phyloP scores from a whole-genome alignment of 108 stramenopile species.

The Thalassiosira profunda region DNA sequence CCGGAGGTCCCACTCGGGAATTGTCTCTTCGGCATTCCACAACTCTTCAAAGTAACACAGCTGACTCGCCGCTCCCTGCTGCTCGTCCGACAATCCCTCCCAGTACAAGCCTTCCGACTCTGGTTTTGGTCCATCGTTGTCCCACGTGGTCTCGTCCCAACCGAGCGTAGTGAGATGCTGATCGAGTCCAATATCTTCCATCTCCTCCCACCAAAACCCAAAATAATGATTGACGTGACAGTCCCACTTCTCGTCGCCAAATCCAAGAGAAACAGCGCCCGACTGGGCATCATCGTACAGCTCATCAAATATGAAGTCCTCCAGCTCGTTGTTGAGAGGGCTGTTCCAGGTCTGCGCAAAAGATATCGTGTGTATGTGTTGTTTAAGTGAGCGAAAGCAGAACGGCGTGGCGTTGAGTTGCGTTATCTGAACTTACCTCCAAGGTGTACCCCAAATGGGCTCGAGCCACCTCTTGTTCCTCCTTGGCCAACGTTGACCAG shows the following conservation, averaged over 20 bases:
- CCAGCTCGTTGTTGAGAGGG: slow-evolving; percentile 6
- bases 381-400: no score
- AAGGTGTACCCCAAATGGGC: slow-evolving; percentile 4
- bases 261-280: neutral
- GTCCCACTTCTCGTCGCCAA: slow-evolving; percentile 18
- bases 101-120: slow-evolving; percentile 2
- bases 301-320: slow-evolving; percentile 7
- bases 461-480: neutral
- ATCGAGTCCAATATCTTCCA: neutral
- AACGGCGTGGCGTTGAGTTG: no score
- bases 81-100: neutral
- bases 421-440: no score
- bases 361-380: no score
- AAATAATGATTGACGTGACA: slow-evolving; percentile 12
- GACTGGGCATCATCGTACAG: neutral
- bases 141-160: slow-evolving; percentile 15
- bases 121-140: neutral
- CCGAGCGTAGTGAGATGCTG: slow-evolving; percentile 1
- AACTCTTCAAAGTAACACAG: slow-evolving; percentile 11
- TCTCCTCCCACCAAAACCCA: slow-evolving; percentile 16
- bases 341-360: slow-evolving; percentile 17
- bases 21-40: slow-evolving; percentile 7
- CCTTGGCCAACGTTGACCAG: slow-evolving; percentile 4
- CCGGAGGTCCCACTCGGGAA: slow-evolving; percentile 5
- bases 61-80: slow-evolving; percentile 6